A percentile compares a stretch with the other conserved stretches of the same genome.
Evolutionary conservation across 1,284 basidiomycete genomes (phyloP).

Genomic region (Trichosporon sp.): DNA sequence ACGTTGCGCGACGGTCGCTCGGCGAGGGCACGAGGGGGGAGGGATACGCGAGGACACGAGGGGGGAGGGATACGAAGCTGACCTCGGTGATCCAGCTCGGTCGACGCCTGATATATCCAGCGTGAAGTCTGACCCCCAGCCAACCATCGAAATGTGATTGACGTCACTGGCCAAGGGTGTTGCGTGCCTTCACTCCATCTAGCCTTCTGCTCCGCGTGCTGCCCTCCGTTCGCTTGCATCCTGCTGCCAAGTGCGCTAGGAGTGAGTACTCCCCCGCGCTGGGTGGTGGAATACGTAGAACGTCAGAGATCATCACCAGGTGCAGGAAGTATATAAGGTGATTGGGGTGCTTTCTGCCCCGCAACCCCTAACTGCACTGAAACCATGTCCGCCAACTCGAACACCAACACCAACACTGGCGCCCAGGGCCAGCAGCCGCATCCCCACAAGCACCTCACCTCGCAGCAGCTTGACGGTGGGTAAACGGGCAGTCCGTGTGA

Average conservation of each 20-base stretch:
- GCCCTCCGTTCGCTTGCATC: background rate
- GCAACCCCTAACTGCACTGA: background rate
- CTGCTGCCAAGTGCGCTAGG: background rate
- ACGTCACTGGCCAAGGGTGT: background rate
- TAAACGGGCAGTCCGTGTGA: background rate
- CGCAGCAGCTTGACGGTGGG: slow-evolving; percentile 13
- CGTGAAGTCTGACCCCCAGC: too few relatives aligned
- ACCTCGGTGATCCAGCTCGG: background rate
- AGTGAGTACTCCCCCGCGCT: too few relatives aligned
- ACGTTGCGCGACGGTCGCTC: too few relatives aligned
- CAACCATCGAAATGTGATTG: background rate
- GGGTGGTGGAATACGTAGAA: background rate
- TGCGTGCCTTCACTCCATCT: too few relatives aligned
- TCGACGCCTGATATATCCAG: background rate
- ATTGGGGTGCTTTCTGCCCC: background rate
- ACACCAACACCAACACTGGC: background rate
- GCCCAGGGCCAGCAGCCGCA: background rate
- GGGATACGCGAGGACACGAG: too few relatives aligned
- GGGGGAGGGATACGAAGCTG: background rate
- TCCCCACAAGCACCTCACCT: slow-evolving; percentile 1
- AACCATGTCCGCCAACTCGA: background rate
- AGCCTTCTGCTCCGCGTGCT: background rate
- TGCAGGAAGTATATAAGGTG: background rate
- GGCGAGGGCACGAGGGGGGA: too few relatives aligned
- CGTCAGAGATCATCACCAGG: background rate